These are phyloP conservation scores for Paspalum notatum DNA, from an alignment of 176 grass and related monocot species.

Conservation along the genomic window DNA sequence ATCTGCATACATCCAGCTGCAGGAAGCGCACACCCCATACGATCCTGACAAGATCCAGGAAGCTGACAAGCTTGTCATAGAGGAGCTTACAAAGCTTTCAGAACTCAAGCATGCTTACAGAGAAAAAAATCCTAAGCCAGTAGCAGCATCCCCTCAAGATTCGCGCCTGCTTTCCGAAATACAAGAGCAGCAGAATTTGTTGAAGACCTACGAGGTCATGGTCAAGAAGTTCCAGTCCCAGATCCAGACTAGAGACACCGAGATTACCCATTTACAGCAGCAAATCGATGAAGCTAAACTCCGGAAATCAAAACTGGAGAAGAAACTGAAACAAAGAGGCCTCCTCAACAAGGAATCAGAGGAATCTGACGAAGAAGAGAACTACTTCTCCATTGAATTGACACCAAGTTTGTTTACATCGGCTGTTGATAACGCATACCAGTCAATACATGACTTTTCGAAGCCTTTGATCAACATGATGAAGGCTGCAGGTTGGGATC, in stretches of 20 bases:
- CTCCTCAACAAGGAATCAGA: conserved; percentile 81
- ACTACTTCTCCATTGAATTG: conserved; percentile 88
- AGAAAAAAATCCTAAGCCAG: conserved; percentile 87
- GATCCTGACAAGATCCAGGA: conserved; percentile 88
- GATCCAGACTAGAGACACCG: conserved; percentile 85
- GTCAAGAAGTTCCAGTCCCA: conserved; percentile 99
- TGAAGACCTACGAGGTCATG: conserved; percentile 97
- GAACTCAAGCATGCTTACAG: conserved; percentile 97
- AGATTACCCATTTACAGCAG: conserved; percentile 69
- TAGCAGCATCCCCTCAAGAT: conserved; percentile 85
- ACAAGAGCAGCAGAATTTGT: conserved; percentile 89
- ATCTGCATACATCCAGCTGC: conserved; percentile 87
- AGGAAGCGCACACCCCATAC: conserved; percentile 96
- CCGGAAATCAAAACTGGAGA: conserved; percentile 86
- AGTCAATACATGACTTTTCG: conserved; percentile 95
- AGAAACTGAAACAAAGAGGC: conserved; percentile 94
- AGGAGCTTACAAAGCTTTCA: conserved; percentile 87
- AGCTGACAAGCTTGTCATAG: conserved; percentile 91
- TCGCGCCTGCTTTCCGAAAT: conserved; percentile 79
- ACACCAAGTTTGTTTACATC: conserved; percentile 87
- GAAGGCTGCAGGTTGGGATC: conserved; percentile 95
- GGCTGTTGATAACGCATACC: conserved; percentile 75
- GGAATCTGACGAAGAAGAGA: conserved; percentile 79
- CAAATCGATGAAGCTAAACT: conserved; percentile 86
- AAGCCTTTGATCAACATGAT: conserved; percentile 99